Conservation (phyloP, 2,329 filamentous ascomycete species). For the Calycina herbarum region DNA sequence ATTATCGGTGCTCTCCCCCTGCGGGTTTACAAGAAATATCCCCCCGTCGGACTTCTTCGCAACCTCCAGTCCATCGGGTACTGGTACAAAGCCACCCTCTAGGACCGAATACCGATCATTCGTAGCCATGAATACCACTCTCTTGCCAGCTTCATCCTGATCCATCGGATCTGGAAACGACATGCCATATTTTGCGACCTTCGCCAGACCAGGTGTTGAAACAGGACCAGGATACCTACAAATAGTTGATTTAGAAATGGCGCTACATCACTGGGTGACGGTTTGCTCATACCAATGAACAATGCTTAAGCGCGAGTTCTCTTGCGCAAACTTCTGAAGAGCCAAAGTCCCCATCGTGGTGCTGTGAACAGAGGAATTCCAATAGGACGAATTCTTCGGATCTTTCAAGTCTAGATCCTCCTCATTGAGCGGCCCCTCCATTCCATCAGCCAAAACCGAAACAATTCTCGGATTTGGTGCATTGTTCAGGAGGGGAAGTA, state of each 20-base stretch:
- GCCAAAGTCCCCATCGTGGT: slow-evolving; percentile 49
- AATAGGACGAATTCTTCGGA: slow-evolving; percentile 35
- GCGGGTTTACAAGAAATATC: slow-evolving; percentile 37
- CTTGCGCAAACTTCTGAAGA: slow-evolving; percentile 46
- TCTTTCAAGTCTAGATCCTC: slow-evolving; percentile 44
- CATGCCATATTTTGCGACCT: slow-evolving; percentile 11
- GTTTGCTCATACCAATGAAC: slow-evolving; percentile 30
- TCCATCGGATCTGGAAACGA: slow-evolving; percentile 19
- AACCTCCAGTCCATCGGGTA: slow-evolving; percentile 28
- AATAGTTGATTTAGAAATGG: slow-evolving; percentile 26
- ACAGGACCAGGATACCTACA: neutral
- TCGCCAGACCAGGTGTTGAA: slow-evolving; percentile 9
- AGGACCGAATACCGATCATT: slow-evolving; percentile 34
- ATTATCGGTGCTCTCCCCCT: slow-evolving; percentile 33
- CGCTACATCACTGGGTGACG: slow-evolving; percentile 38
- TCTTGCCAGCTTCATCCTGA: slow-evolving; percentile 35
- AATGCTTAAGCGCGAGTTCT: slow-evolving; percentile 43
- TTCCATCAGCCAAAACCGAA: slow-evolving; percentile 49
- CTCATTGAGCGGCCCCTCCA: slow-evolving; percentile 47
- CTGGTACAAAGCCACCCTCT: slow-evolving; percentile 10
- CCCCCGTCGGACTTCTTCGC: slow-evolving; percentile 38
- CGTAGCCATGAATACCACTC: slow-evolving; percentile 38
- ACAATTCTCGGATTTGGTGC: slow-evolving; percentile 49
- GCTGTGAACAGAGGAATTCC: slow-evolving; percentile 44
- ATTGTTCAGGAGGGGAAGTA: slow-evolving; percentile 53